Percentiles rank a stretch among this genome's conserved stretches.
phyloP scores from a whole-genome alignment of 2,329 filamentous ascomycete genomes.

The Leptographium wingfieldii region DNA sequence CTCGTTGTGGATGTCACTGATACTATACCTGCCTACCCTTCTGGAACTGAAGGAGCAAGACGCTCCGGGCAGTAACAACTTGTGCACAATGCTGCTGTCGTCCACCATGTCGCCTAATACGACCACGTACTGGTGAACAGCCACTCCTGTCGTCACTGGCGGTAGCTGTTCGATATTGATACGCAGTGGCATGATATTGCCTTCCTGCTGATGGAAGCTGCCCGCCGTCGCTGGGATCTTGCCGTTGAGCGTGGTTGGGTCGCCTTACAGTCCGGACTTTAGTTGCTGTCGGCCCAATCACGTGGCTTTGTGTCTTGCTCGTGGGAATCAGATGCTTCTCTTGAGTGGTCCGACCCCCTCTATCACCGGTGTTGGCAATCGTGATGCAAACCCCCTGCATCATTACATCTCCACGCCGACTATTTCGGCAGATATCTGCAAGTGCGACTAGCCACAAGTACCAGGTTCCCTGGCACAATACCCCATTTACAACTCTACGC shows the following conservation, averaged over 20 bases:
- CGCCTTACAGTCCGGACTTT: slow-evolving; percentile 24
- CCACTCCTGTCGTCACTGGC: slow-evolving; percentile 33
- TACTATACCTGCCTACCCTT: slow-evolving; percentile 64
- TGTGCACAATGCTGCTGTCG: slow-evolving; percentile 32
- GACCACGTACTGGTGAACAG: slow-evolving; percentile 40
- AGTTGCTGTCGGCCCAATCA: background rate
- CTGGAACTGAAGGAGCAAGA: slow-evolving; percentile 13
- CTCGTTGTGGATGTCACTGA: slow-evolving; percentile 63
- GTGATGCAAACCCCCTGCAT: background rate
- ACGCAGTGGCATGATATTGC: slow-evolving; percentile 46
- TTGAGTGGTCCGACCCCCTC: background rate
- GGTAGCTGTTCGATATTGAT: slow-evolving; percentile 46
- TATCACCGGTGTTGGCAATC: background rate
- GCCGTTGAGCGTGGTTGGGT: slow-evolving; percentile 34
- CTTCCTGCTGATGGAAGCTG: slow-evolving; percentile 39
- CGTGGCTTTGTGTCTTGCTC: background rate
- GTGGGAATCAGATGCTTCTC: background rate
- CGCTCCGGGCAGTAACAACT: slow-evolving; percentile 12
- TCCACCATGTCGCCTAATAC: slow-evolving; percentile 42
- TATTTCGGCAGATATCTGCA: background rate
- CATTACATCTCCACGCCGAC: background rate
- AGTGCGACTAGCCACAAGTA: background rate
- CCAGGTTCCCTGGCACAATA: background rate
- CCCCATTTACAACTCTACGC: background rate
- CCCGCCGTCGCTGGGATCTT: slow-evolving; percentile 30